A percentile compares a stretch with the other conserved stretches of the same genome.
These are phyloP conservation scores for Sisymbrium altissimum DNA, from an alignment of 345 rosid species.

Conservation along the genomic window DNA sequence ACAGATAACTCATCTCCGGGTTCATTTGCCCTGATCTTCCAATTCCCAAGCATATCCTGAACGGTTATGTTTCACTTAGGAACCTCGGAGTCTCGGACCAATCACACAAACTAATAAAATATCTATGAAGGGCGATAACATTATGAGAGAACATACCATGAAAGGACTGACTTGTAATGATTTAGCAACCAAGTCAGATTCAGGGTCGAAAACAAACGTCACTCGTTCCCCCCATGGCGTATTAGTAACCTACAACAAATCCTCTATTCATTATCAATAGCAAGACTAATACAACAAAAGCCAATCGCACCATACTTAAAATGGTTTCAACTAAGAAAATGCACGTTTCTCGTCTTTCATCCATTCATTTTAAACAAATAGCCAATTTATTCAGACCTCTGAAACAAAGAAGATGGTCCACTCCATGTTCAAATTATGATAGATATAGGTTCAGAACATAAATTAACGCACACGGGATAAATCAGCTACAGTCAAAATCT, in stretches of 20 bases:
- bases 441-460: too few species aligned
- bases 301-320: neutral
- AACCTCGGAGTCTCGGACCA: neutral
- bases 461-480: too few species aligned
- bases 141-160: constrained; percentile 52
- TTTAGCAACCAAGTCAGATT: constrained; percentile 81
- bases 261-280: neutral
- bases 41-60: constrained; percentile 89
- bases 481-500: neutral
- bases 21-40: constrained; percentile 65
- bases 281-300: neutral
- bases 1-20: constrained; percentile 67
- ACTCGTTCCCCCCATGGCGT: constrained; percentile 97
- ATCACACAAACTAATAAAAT: neutral
- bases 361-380: neutral
- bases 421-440: neutral
- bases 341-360: neutral
- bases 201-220: constrained; percentile 67
- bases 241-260: constrained; percentile 73
- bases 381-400: neutral
- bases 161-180: constrained; percentile 95
- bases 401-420: neutral
- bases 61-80: too few species aligned
- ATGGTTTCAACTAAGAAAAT: neutral
- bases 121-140: neutral